Base-by-base conservation (phyloP, 345 rosid genomes). In the Brassica juncea region DNA sequence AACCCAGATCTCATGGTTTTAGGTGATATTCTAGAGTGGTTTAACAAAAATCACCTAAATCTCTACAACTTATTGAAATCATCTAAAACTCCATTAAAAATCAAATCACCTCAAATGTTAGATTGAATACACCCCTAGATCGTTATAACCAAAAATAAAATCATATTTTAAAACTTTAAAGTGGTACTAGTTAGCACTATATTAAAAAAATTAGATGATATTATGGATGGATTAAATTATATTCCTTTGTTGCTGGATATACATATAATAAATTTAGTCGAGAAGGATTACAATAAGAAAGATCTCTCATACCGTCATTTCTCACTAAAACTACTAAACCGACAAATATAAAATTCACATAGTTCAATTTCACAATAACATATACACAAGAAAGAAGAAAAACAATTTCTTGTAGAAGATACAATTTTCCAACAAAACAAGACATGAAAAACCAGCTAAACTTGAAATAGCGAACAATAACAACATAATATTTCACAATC, bases 401-500 rank as follows among this genome's bases (percentile, higher is more conserved):
- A 10, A 9, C 10, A 9, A 42, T 42, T 42, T 9, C 49, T 2
- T 42, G 14, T 42, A 9, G 14, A 3, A 42, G 49, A 12, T 42
- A 10, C 49, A 42, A 42, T 14, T 49, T 49, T 2, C 16, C 16
- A 49, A 14, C 16, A 4, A 14, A 10, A 42, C 4, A 39, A 39
- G 3, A 44, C 52, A 39, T 1, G 14, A 37, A 42, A 42, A 42
- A 12, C 7, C 23, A 54, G 59, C 8, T 54, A 16, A 54, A 54
- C 21, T 16, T 54, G 21, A 15, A 49, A 49, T 5, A 6, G 59
- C n/a, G 23, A 16, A n/a, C n/a, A 15, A 15, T 54, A 15, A 54
- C 21, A 52, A 15, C 23, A n/a, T 52, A 21, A 21, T 37, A 73
- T n/a, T 9, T 42, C 76, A 71, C 66, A 71, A 71, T 21, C 65